Percentiles rank a stretch among this genome's conserved stretches.
Evolutionary conservation across 805 yeast genomes (phyloP).

Genomic region (Candida corydali): DNA sequence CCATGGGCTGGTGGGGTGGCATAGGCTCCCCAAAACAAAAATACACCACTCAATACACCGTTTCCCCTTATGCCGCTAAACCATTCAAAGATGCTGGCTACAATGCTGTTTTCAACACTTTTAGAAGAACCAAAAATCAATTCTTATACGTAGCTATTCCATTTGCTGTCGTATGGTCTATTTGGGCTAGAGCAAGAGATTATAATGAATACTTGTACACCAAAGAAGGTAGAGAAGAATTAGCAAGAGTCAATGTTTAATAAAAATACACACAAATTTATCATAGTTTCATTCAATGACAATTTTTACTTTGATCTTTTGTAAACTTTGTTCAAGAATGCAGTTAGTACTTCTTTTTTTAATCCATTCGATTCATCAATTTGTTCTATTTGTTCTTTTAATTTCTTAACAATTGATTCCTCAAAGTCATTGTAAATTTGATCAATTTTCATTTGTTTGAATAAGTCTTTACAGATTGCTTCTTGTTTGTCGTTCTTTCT

Average conservation of each 20-base stretch:
- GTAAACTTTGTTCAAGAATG: constrained; percentile 86
- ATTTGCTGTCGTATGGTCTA: constrained; percentile 71
- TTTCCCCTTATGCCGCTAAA: constrained; percentile 89
- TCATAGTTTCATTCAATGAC: too few relatives aligned
- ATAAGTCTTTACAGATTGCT: constrained; percentile 65
- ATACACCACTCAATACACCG: constrained; percentile 81
- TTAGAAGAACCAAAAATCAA: constrained; percentile 91
- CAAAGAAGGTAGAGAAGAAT: constrained; percentile 95
- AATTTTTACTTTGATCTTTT: constrained; percentile 76
- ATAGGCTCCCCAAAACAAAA: constrained; percentile 85
- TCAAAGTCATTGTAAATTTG: constrained; percentile 75
- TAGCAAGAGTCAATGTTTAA: constrained; percentile 58
- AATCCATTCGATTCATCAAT: constrained; percentile 93
- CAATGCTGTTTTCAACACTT: constrained; percentile 85
- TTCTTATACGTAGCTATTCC: constrained; percentile 75
- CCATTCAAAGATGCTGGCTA: constrained; percentile 85
- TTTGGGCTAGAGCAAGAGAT: constrained; percentile 85
- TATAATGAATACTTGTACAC: constrained; percentile 93
- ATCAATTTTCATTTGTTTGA: constrained; percentile 69
- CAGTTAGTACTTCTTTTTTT: constrained; percentile 78
- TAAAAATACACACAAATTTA: too few relatives aligned
- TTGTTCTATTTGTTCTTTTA: constrained; percentile 59
- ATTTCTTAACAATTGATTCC: constrained; percentile 64
- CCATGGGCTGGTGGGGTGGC: constrained; percentile 98
- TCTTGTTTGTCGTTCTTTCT: constrained; percentile 69